Evolutionary conservation across 805 yeast species (phyloP).

Genomic region (Candida germanica): DNA sequence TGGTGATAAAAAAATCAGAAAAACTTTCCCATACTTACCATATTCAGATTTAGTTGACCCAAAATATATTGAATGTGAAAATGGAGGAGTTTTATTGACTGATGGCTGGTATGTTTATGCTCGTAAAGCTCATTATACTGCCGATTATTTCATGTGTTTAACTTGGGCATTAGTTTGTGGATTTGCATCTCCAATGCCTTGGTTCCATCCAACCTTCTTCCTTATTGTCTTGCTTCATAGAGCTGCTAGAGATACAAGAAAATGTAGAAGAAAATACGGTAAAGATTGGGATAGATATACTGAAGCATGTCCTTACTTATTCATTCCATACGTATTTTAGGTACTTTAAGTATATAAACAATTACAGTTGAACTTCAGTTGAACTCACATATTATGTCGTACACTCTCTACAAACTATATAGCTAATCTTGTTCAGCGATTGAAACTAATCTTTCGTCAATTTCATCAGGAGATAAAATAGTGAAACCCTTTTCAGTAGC

Average conservation of each 20-base stretch:
- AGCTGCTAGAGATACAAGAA: slow-evolving; percentile 80
- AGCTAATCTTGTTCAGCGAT: slow-evolving; percentile 91
- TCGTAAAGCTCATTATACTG: slow-evolving; percentile 92
- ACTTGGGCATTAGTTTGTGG: slow-evolving; percentile 95
- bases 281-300: slow-evolving; percentile 88
- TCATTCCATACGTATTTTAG: slow-evolving; percentile 76
- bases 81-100: slow-evolving; percentile 79
- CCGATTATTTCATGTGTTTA: slow-evolving; percentile 83
- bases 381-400: too few species aligned
- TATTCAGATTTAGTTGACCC: slow-evolving; percentile 81
- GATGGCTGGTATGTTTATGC: slow-evolving; percentile 96
- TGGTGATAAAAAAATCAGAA: slow-evolving; percentile 75
- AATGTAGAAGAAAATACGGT: slow-evolving; percentile 86
- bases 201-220: slow-evolving; percentile 94
- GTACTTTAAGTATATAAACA: too few species aligned
- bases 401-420: too few species aligned
- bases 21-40: slow-evolving; percentile 92
- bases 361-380: too few species aligned
- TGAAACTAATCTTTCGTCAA: slow-evolving; percentile 89
- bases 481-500: slow-evolving; percentile 74
- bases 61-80: slow-evolving; percentile 74
- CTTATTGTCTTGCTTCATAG: slow-evolving; percentile 84
- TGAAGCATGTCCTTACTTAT: slow-evolving; percentile 85
- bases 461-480: slow-evolving; percentile 75
- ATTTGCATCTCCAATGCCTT: slow-evolving; percentile 81